Evolutionary conservation across 805 yeast species (phyloP).

Genomic region (Wickerhamomyces subpelliculosus): DNA sequence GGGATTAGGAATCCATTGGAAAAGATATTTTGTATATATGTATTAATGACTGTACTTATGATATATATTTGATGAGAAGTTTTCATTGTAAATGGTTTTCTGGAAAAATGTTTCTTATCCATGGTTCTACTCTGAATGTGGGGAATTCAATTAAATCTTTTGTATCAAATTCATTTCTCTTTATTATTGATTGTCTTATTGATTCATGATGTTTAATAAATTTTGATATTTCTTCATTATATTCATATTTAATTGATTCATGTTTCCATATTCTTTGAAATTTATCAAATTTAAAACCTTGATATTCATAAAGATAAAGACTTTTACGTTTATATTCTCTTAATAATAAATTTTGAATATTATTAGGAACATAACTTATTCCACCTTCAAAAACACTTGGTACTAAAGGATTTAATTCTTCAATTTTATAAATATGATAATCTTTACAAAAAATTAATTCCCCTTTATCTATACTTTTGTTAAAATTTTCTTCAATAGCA

Average conservation of each 20-base stretch:
- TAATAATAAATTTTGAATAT: constrained; percentile 32
- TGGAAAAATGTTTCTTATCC: constrained; percentile 6
- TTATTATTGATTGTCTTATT: constrained; percentile 14
- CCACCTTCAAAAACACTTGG: constrained; percentile 55
- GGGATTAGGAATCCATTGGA: no score
- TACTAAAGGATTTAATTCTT: constrained; percentile 44
- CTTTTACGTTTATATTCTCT: constrained; percentile 38
- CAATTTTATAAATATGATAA: constrained; percentile 43
- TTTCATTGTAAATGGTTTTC: background rate
- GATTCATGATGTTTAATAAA: constrained; percentile 11
- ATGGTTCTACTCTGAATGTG: constrained; percentile 12
- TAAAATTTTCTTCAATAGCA: background rate
- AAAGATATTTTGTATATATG: constrained; percentile 1
- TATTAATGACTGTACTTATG: constrained; percentile 2
- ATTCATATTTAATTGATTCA: constrained; percentile 10
- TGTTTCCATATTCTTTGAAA: constrained; percentile 12
- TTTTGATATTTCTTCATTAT: constrained; percentile 6
- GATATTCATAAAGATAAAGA: constrained; percentile 28
- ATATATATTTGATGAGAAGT: background rate
- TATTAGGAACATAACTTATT: constrained; percentile 46
- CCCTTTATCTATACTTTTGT: background rate
- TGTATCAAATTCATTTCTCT: constrained; percentile 11
- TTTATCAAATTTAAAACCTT: constrained; percentile 33
- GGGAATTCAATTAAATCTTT: constrained; percentile 5
- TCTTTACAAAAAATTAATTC: constrained; percentile 42